Percentiles rank a stretch among this genome's conserved stretches.
Evolutionary conservation across 78 protist genomes (phyloP).

Genomic region (Dictyostelium intermedium): DNA sequence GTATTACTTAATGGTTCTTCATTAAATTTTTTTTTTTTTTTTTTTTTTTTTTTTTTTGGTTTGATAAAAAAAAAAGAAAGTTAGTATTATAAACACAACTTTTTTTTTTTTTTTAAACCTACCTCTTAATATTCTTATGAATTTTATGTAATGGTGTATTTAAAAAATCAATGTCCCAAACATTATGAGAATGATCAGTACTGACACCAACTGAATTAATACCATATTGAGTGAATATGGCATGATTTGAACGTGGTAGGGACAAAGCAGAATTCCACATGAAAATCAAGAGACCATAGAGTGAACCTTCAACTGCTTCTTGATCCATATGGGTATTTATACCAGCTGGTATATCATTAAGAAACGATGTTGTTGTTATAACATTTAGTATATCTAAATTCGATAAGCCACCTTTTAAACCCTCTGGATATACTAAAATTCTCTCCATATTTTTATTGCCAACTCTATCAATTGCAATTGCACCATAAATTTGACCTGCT

Average conservation of each 20-base stretch:
- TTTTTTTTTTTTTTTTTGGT: neutral
- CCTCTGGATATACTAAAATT: slow-evolving; percentile 60
- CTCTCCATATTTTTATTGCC: slow-evolving; percentile 35
- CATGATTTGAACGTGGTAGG: slow-evolving; percentile 71
- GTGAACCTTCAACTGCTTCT: slow-evolving; percentile 37
- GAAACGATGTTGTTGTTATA: slow-evolving; percentile 39
- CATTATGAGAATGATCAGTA: slow-evolving; percentile 51
- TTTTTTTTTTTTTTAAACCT: neutral
- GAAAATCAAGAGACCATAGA: slow-evolving; percentile 40
- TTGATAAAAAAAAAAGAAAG: neutral
- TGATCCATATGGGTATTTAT: slow-evolving; percentile 3
- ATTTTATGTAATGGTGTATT: slow-evolving; percentile 50
- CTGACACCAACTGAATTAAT: slow-evolving; percentile 66
- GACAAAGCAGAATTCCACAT: slow-evolving; percentile 57
- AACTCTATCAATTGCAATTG: slow-evolving; percentile 62
- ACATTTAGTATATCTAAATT: slow-evolving; percentile 59
- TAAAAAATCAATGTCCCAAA: slow-evolving; percentile 54
- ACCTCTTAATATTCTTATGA: slow-evolving; percentile 8
- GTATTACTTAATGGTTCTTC: slow-evolving; percentile 1
- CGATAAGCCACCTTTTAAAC: slow-evolving; percentile 41
- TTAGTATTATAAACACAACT: neutral
- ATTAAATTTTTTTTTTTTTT: neutral
- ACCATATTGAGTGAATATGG: slow-evolving; percentile 61
- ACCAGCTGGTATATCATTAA: slow-evolving; percentile 73
- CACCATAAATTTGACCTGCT: slow-evolving; percentile 55